Evolutionary conservation across 106 monocot species (phyloP).

Genomic region (Narthecium ossifragum): DNA sequence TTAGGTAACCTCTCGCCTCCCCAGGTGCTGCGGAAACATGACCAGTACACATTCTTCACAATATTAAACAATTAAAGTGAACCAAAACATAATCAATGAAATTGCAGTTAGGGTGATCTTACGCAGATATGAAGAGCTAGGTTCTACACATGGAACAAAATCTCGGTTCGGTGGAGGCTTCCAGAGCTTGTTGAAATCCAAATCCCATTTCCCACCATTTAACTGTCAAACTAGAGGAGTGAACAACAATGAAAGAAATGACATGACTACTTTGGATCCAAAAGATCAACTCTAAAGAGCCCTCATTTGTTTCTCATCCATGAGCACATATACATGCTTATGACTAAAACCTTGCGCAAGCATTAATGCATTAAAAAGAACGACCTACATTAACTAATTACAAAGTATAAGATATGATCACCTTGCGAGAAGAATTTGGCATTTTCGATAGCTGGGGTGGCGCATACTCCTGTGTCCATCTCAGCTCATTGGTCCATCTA

Average conservation of each 20-base stretch:
- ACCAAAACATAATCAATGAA: neutral
- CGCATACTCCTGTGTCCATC: conserved; percentile 8
- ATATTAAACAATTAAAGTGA: neutral
- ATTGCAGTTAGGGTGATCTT: neutral
- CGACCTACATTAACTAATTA: neutral
- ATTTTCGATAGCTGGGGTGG: conserved; percentile 9
- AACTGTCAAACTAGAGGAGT: conserved; percentile 57
- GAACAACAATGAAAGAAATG: conserved; percentile 31
- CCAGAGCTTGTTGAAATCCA: conserved; percentile 62
- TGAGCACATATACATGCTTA: too few relatives aligned
- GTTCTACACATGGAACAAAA: conserved; percentile 50
- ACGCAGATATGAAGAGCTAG: conserved; percentile 42
- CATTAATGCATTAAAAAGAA: neutral
- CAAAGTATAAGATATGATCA: neutral
- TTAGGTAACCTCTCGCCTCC: conserved; percentile 63
- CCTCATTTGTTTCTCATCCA: too few relatives aligned
- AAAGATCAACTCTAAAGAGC: too few relatives aligned
- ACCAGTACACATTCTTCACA: neutral
- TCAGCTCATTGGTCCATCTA: conserved; percentile 6
- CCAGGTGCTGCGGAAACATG: conserved; percentile 31
- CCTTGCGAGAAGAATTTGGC: neutral
- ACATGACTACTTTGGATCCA: conserved; percentile 12
- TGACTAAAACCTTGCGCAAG: neutral
- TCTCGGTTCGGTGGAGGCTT: conserved; percentile 42
- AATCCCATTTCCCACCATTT: conserved; percentile 15